phyloP scores from a whole-genome alignment of 192 early-diverging fungal species.

The Endogone sp. region DNA sequence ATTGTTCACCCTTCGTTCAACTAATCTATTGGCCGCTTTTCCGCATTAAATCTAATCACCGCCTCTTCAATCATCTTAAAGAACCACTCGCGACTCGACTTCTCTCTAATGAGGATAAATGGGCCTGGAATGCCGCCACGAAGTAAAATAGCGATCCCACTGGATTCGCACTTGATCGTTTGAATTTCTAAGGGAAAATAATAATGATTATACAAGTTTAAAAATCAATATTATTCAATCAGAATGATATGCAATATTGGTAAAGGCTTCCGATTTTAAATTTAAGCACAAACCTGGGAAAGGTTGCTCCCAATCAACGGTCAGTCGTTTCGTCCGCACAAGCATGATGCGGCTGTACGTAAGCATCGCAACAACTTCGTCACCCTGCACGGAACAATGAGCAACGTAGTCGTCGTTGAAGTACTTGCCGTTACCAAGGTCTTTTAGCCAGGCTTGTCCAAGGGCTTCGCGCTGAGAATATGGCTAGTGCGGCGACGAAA shows the following conservation, averaged over 20 bases:
- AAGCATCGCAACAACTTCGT: constrained; percentile 83
- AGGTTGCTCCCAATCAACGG: constrained; percentile 82
- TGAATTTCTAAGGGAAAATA: constrained; percentile 59
- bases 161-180: constrained; percentile 65
- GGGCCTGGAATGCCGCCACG: constrained; percentile 51
- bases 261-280: neutral
- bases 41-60: constrained; percentile 48
- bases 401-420: constrained; percentile 82
- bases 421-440: constrained; percentile 71
- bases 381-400: constrained; percentile 77
- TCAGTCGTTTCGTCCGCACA: constrained; percentile 61
- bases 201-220: neutral
- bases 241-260: neutral
- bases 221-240: neutral
- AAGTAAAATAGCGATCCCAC: constrained; percentile 70
- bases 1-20: too few relatives aligned
- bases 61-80: constrained; percentile 67
- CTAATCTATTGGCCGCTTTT: constrained; percentile 34
- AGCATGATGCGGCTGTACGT: constrained; percentile 78
- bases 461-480: constrained; percentile 76
- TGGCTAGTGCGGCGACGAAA: constrained; percentile 23
- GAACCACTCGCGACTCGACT: constrained; percentile 61
- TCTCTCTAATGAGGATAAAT: constrained; percentile 70
- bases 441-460: constrained; percentile 84
- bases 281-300: constrained; percentile 36